Base-by-base conservation (phyloP, 129 eudicot species). In the Silybum marianum region DNA sequence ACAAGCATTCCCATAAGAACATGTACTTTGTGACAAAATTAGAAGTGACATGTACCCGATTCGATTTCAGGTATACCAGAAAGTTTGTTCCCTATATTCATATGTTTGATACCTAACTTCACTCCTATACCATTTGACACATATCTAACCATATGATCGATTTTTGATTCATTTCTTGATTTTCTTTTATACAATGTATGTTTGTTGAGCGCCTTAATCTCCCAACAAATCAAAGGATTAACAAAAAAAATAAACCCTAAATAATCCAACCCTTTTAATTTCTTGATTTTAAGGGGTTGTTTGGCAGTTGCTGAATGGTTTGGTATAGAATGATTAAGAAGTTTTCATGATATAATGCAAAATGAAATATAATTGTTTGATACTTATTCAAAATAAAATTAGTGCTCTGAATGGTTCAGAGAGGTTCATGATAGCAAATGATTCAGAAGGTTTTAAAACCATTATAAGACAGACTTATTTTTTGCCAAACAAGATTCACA, bases 1-100 rank as follows among this genome's bases (percentile, higher is more conserved):
- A 44, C 48, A 48, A 54, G 72, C 22, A 62, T 71, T 39, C 82
- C 74, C 68, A n/a, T 39, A 60, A 60, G 51, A 77, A 77, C 78
- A 28, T 60, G 74, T 72, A 78, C 70, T 63, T 40, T 40, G 66
- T 30, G 76, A 81, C 80, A 78, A 71, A 76, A 38, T 62, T 44
- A 78, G 91, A 89, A 76, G 83, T 87, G 93, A 89, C 91, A 76
- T 70, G 68, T 87, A 77, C 93, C 96, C 68, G 83, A 87, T 75
- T 65, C 25, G 71, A 82, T 76, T 84, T 72, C 86, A 85, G 90
- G 85, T 87, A 87, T 91, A 89, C 93, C 91, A 80, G 84, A 91
- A 83, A 79, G 77, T 73, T 87, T 89, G 96, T 86, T 89, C 91
- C 90, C 91, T 81, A 70, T 86, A 81, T 80, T 83, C 74, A 77